Percentiles rank a stretch among this genome's conserved stretches.
These are phyloP conservation scores for Cupressus sempervirens DNA, from an alignment of 75 land plant species.

Conservation along the genomic window DNA sequence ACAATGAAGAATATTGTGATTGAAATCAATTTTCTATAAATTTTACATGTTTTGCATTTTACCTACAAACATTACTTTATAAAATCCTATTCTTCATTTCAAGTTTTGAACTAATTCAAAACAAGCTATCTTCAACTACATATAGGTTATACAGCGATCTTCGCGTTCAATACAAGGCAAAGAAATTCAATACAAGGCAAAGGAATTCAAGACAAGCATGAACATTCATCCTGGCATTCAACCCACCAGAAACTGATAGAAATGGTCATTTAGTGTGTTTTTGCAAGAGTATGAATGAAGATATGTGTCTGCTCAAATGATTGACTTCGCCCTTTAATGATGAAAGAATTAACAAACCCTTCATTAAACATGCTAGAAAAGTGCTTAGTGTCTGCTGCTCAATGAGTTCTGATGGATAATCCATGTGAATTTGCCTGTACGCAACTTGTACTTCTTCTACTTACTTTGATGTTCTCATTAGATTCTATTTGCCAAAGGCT, in stretches of 20 bases:
- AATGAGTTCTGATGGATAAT: background rate
- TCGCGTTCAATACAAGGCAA: background rate
- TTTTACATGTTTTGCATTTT: too few species aligned
- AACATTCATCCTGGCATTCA: background rate
- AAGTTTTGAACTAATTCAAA: background rate
- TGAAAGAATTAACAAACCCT: background rate
- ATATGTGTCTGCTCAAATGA: background rate
- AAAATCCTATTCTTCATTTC: background rate
- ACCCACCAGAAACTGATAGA: background rate
- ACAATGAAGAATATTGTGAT: background rate
- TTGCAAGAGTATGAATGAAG: background rate
- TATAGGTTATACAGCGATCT: background rate
- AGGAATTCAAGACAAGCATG: background rate
- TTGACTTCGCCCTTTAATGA: background rate
- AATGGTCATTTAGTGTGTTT: background rate
- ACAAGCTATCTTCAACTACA: background rate
- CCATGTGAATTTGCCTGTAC: background rate
- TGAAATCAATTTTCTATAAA: background rate
- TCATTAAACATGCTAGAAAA: background rate
- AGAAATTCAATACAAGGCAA: background rate
- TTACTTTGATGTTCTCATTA: background rate
- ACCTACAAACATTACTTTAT: background rate
- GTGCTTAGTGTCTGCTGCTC: background rate
- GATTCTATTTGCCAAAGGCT: background rate
- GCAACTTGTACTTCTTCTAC: background rate